phyloP scores from a whole-genome alignment of 2,329 filamentous ascomycete genomes.

The Clonostachys chloroleuca region DNA sequence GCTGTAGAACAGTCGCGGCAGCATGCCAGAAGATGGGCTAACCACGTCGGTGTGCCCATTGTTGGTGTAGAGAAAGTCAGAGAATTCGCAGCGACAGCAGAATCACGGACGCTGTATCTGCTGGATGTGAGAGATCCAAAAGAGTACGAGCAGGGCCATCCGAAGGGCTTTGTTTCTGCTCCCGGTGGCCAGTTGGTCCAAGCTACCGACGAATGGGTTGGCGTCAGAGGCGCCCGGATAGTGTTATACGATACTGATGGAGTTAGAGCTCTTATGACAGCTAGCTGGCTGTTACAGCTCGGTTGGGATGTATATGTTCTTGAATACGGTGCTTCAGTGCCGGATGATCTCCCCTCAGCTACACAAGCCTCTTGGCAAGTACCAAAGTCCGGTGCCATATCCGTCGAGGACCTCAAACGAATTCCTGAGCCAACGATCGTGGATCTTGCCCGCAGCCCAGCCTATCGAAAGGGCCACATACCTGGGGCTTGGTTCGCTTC shows the following conservation, averaged over 20 bases:
- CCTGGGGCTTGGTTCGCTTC: slow-evolving; percentile 19
- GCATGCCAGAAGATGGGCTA: slow-evolving; percentile 5
- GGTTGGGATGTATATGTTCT: slow-evolving; percentile 21
- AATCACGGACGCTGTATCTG: slow-evolving; percentile 15
- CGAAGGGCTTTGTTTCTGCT: slow-evolving; percentile 15
- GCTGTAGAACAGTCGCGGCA: slow-evolving; percentile 4
- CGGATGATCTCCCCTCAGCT: slow-evolving; percentile 2
- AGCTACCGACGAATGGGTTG: slow-evolving; percentile 22
- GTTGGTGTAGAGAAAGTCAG: slow-evolving; percentile 6
- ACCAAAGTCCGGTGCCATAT: slow-evolving; percentile 2
- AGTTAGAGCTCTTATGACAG: slow-evolving; percentile 19
- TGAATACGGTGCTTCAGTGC: slow-evolving; percentile 6
- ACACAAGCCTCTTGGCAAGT: slow-evolving; percentile 1
- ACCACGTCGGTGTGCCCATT: slow-evolving; percentile 6
- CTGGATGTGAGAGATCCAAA: slow-evolving; percentile 19
- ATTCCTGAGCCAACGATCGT: slow-evolving; percentile 11
- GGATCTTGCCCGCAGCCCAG: slow-evolving; percentile 19
- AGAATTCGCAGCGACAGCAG: slow-evolving; percentile 5
- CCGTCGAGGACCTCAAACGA: slow-evolving; percentile 4
- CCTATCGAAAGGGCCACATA: slow-evolving; percentile 19
- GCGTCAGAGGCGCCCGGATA: slow-evolving; percentile 18
- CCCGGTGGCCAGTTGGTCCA: slow-evolving; percentile 22
- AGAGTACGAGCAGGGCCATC: slow-evolving; percentile 15
- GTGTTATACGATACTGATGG: slow-evolving; percentile 19
- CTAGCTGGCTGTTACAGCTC: slow-evolving; percentile 19